Evolutionary conservation across 805 yeast species (phyloP), one percentile per base, ranked within the genome.

Genomic region (Lipomyces anomalus): DNA sequence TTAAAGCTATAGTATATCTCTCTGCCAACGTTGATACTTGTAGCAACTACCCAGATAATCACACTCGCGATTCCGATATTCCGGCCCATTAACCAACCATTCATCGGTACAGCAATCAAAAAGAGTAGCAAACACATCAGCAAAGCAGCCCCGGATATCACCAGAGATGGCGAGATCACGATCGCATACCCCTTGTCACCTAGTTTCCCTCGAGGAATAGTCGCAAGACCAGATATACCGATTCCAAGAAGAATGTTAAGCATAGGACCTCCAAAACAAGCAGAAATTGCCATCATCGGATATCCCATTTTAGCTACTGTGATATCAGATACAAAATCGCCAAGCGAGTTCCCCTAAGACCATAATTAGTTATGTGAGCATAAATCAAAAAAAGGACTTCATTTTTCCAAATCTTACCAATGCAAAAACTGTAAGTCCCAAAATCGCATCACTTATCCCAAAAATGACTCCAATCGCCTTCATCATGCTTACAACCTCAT

Each of bases 261-360:
- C 46, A 90, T 65, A 0, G 97, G 97, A 1, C 96, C 87, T 0
- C 97, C 97, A 62, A 89, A 83, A 59, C 97, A 89, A 0, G 97
- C 96, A 23, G 92, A 84, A n/a, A 92, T 69, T 0, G 97, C 97
- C 84, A 90, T 84, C 38, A 83, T 72, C 0, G 95, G 85, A 66
- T 78, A 80, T 0, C 95, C 95, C 72, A 85, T 75, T 46, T 69
- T 69, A 0, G 95, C 88, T 22, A 90, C 76, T 0, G 94, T 82
- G 29, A 82, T 62, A 56, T 90, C 87, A 0, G 96, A 82, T 1
- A 89, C 79, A 38, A 89, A 67, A 60, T 90, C 98, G 4, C 97
- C 97, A 4, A 84, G 67, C 1, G 96, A 89, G 62, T 90, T 92
- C 3, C 98, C 97, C 42, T 48, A 47, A 3, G n/a, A 34, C 30